Percentiles rank a stretch among this genome's conserved stretches.
Evolutionary conservation across 1,284 basidiomycete species (phyloP).

Genomic region (Coniferiporia weirii): DNA sequence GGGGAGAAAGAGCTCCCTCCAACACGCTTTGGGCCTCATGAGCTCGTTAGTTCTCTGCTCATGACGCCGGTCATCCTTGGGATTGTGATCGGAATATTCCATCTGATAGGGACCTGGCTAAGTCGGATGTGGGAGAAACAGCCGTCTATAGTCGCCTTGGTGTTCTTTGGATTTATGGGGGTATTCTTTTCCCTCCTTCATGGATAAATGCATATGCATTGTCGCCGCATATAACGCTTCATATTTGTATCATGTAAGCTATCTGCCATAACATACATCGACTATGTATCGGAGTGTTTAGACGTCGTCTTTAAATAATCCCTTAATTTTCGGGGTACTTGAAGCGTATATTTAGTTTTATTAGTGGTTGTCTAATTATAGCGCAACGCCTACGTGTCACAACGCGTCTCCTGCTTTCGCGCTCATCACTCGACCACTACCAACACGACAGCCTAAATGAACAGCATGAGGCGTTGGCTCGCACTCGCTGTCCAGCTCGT

Average conservation of each 20-base stretch:
- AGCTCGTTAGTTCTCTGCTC: neutral
- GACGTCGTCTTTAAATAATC: no score
- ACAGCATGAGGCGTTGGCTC: constrained; percentile 18
- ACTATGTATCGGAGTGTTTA: neutral
- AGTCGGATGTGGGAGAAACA: neutral
- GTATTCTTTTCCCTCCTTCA: neutral
- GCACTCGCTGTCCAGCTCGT: constrained; percentile 11
- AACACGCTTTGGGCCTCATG: neutral
- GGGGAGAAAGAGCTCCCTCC: neutral
- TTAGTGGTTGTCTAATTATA: neutral
- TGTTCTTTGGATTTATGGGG: neutral
- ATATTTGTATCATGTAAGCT: neutral
- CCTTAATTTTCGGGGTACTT: neutral
- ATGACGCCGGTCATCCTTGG: neutral
- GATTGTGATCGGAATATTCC: neutral
- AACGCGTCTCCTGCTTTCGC: neutral
- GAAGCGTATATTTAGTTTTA: neutral
- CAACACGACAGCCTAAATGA: neutral
- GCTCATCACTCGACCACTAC: constrained; percentile 8
- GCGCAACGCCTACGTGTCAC: neutral
- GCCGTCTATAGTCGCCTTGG: neutral
- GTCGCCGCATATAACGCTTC: neutral
- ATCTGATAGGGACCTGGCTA: neutral
- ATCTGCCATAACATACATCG: neutral
- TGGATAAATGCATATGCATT: neutral